Conservation (phyloP, 371 early-diverging fungal genomes). For the Circinella minor region DNA sequence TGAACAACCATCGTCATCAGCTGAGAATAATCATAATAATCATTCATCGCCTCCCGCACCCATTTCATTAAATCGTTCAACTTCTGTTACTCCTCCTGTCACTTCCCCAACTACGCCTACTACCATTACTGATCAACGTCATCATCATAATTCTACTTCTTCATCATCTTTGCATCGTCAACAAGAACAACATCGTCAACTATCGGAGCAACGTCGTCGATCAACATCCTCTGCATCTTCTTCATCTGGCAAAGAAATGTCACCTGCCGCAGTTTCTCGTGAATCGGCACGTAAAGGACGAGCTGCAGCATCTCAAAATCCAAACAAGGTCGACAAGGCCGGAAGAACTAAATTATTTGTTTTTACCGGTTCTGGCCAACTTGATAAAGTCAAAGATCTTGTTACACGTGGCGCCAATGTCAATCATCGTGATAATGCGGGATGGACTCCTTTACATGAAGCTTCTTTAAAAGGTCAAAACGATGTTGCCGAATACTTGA, state of each 20-base stretch:
- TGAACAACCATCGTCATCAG: conserved; percentile 13
- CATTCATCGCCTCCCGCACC: no score
- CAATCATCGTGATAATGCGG: conserved; percentile 66
- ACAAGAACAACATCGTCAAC: neutral
- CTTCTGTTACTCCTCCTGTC: no score
- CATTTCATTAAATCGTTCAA: no score
- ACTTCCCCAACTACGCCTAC: no score
- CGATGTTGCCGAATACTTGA: conserved; percentile 60
- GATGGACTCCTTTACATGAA: conserved; percentile 74
- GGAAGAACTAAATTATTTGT: conserved; percentile 63
- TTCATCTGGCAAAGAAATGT: neutral
- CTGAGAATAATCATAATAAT: neutral
- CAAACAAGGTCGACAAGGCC: conserved; percentile 61
- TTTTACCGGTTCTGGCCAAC: conserved; percentile 54
- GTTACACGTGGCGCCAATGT: conserved; percentile 59
- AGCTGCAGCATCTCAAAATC: conserved; percentile 32
- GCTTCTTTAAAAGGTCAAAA: conserved; percentile 67
- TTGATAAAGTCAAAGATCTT: conserved; percentile 47
- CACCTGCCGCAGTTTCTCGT: neutral
- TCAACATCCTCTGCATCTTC: neutral
- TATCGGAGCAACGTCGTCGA: neutral
- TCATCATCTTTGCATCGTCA: neutral
- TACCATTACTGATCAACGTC: no score
- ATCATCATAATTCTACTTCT: no score
- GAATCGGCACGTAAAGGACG: conserved; percentile 21